Conservation (phyloP, 2,329 filamentous ascomycete genomes). For the Helotiales sp. region DNA sequence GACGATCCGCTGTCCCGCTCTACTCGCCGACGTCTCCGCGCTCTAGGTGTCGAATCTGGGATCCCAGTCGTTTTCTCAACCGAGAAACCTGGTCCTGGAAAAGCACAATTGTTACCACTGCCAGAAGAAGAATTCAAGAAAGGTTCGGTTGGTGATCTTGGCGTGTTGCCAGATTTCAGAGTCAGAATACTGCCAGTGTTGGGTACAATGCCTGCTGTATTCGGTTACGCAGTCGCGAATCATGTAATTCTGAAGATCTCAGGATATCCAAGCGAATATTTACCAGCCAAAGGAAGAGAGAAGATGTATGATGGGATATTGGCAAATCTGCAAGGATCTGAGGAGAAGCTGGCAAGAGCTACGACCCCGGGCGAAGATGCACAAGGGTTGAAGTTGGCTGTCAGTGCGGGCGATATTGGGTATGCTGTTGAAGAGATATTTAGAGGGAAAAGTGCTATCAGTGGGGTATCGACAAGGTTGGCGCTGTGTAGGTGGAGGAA, state of each 20-base stretch:
- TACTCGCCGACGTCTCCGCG: slow-evolving; percentile 73
- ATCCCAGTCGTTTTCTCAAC: slow-evolving; percentile 93
- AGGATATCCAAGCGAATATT: slow-evolving; percentile 84
- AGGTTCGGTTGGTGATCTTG: slow-evolving; percentile 81
- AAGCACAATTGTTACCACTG: slow-evolving; percentile 84
- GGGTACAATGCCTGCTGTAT: slow-evolving; percentile 96
- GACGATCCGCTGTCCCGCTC: slow-evolving; percentile 87
- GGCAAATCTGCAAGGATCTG: slow-evolving; percentile 70
- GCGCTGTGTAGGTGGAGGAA: slow-evolving; percentile 78
- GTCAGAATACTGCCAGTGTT: slow-evolving; percentile 93
- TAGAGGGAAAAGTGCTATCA: slow-evolving; percentile 78
- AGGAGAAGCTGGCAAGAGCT: slow-evolving; percentile 67
- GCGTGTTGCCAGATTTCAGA: slow-evolving; percentile 87
- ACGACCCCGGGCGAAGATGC: slow-evolving; percentile 45
- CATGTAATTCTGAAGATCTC: slow-evolving; percentile 82
- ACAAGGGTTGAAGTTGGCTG: slow-evolving; percentile 74
- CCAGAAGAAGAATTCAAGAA: slow-evolving; percentile 86
- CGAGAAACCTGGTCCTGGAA: slow-evolving; percentile 86
- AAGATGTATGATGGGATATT: slow-evolving; percentile 91
- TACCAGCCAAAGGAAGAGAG: slow-evolving; percentile 77
- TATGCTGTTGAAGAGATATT: slow-evolving; percentile 91
- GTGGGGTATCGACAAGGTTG: slow-evolving; percentile 76
- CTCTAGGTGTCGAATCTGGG: slow-evolving; percentile 75
- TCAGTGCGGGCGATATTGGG: slow-evolving; percentile 78
- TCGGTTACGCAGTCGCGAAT: slow-evolving; percentile 89